Base-by-base conservation (phyloP, 2,329 filamentous ascomycete species). In the Mycogone perniciosa region DNA sequence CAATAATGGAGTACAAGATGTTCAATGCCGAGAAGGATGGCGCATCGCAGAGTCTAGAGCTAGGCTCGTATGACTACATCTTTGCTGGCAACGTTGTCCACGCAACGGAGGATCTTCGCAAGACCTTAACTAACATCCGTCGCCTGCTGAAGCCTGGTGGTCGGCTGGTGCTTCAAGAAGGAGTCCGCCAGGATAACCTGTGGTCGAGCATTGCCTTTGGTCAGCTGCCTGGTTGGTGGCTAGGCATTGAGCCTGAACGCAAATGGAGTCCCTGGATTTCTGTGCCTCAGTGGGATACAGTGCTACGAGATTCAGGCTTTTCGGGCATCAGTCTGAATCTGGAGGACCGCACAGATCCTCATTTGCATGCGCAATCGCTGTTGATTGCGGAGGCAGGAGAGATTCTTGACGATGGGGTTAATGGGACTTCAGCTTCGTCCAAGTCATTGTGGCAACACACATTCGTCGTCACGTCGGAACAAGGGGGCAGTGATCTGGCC, bases 61-160 rank as follows among this genome's bases (percentile, higher is more conserved):
- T 37, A 4, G 49, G 33, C 8, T 48, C 51, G 6, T 59, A 57
- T 46, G 58, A 60, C 44, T 38, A 56, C 7, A 37, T 60, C 10
- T 33, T 60, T 27, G 68, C 67, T 0, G 60, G 52, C 3, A 57
- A 54, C 5, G 62, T 63, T 6, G 42, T 65, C 1, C 62, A 65
- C 34, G 60, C 63, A 4, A 64, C 64, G 6, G 54, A 51, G 20
- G 54, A 57, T 27, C 50, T 66, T n/a, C 46, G 59, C 9, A 50
- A 52, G 35, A 63, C 64, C 1, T 31, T 59, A 13, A 33, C n/a
- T 6, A 54, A 57, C 40, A 10, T 56, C 29, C 46, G 49, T 8
- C n/a, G 27, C 9, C 56, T 66, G 2, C 46, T 67, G 7, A 63
- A 60, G 47, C 54, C 58, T 1, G 60, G 60, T 3, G 64, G 64